Evolutionary conservation across 2,329 filamentous ascomycete genomes (phyloP).

Genomic region (Ophiostoma himal-ulmi): DNA sequence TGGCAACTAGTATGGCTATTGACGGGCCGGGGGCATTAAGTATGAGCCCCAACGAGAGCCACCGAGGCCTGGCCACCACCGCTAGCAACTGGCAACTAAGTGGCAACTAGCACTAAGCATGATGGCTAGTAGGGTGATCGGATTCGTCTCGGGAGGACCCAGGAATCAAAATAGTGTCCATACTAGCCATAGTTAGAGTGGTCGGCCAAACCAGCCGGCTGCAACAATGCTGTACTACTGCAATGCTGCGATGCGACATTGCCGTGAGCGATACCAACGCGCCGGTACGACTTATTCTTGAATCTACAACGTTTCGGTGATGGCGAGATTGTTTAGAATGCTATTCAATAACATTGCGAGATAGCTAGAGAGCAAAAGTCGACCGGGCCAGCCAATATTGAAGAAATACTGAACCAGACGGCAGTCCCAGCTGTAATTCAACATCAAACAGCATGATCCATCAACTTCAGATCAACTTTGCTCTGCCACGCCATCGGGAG

Average conservation of each 20-base stretch:
- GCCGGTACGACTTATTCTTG: background rate
- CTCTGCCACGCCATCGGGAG: background rate
- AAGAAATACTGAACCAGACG: too few species aligned
- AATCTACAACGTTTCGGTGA: background rate
- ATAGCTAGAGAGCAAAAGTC: too few species aligned
- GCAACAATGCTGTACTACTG: background rate
- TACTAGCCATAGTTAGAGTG: background rate
- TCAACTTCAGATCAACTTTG: background rate
- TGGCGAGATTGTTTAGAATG: too few species aligned
- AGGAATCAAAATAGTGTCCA: background rate
- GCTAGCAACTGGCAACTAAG: background rate
- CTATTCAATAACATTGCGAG: too few species aligned
- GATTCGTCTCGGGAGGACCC: background rate
- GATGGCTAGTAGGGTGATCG: background rate
- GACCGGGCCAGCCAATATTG: too few species aligned
- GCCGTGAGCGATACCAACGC: background rate
- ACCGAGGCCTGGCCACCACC: background rate
- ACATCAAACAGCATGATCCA: too few species aligned
- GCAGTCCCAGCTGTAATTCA: too few species aligned
- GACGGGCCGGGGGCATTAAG: constrained; percentile 1
- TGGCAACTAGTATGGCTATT: background rate
- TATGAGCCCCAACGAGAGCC: background rate
- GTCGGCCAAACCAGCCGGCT: background rate
- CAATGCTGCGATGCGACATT: background rate
- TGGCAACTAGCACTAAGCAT: background rate